Evolutionary conservation across 495 filamentous ascomycete genomes (phyloP).

Genomic region (Pyronema domesticum): DNA sequence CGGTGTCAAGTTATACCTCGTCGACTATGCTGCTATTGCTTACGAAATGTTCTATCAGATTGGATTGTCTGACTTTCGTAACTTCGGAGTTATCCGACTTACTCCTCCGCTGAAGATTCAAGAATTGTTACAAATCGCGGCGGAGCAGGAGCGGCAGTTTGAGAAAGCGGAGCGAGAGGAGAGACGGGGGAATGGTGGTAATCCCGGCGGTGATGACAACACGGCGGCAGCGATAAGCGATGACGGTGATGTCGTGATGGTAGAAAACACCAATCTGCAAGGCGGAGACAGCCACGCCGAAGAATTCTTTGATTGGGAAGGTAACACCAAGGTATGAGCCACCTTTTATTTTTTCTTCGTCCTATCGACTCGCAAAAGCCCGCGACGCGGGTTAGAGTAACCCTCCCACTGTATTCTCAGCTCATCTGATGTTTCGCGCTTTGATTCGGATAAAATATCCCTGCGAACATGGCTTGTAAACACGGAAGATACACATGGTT

Average conservation of each 20-base stretch:
- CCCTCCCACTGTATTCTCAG: too few species aligned
- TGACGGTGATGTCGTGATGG: conserved; percentile 44
- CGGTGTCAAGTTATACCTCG: conserved; percentile 78
- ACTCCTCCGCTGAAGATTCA: conserved; percentile 53
- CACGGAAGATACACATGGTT: neutral
- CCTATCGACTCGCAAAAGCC: neutral
- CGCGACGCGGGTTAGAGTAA: neutral
- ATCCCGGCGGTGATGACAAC: neutral
- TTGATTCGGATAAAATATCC: neutral
- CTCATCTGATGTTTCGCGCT: neutral
- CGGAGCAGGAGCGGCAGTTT: conserved; percentile 37
- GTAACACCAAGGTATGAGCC: conserved; percentile 12
- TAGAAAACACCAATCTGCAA: conserved; percentile 28
- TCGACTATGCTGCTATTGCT: conserved; percentile 81
- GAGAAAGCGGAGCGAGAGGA: conserved; percentile 1
- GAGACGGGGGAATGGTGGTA: neutral
- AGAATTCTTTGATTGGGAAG: conserved; percentile 18
- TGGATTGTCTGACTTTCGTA: conserved; percentile 88
- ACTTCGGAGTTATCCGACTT: conserved; percentile 74
- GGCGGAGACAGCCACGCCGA: neutral
- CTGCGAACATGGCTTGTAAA: neutral
- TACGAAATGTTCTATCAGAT: conserved; percentile 95
- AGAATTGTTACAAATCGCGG: conserved; percentile 55
- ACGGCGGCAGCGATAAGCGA: conserved; percentile 32
- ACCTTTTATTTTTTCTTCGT: neutral